Conservation (phyloP, 305 asterid genomes). For the Caryopteris hybrid region DNA sequence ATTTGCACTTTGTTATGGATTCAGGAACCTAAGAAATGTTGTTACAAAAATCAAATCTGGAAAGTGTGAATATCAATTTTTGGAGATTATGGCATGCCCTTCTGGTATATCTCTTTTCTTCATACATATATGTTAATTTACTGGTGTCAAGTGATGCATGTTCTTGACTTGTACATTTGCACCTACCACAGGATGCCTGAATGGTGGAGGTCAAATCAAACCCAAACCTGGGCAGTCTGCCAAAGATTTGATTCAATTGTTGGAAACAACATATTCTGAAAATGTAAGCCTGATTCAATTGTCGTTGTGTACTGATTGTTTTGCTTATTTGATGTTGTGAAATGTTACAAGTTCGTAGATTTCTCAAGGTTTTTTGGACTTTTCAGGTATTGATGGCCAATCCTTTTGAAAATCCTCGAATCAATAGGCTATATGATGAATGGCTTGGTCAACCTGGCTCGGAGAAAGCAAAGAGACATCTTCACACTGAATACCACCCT, state of each 20-base stretch:
- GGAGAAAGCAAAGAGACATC: conserved; percentile 63
- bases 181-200: conserved; percentile 70
- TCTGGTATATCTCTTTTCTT: conserved; percentile 47
- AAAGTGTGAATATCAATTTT: conserved; percentile 79
- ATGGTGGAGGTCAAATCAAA: conserved; percentile 97
- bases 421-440: conserved; percentile 49
- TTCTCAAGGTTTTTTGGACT: neutral
- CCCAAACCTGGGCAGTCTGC: conserved; percentile 75
- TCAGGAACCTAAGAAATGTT: conserved; percentile 84
- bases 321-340: neutral
- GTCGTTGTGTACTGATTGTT: neutral
- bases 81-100: conserved; percentile 99
- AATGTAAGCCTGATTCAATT: conserved; percentile 46
- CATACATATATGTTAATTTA: neutral
- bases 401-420: conserved; percentile 64
- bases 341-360: neutral
- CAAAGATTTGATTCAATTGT: conserved; percentile 61
- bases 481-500: conserved; percentile 83
- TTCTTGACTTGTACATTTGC: conserved; percentile 8
- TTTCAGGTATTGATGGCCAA: conserved; percentile 51
- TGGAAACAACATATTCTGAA: conserved; percentile 69
- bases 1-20: conserved; percentile 90
- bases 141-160: neutral
- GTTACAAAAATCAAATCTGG: conserved; percentile 83
- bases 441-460: conserved; percentile 93